A percentile compares a stretch with the other conserved stretches of the same genome.
Evolutionary conservation across 305 asterid species (phyloP).

Genomic region (Stenogyne calaminthoides): DNA sequence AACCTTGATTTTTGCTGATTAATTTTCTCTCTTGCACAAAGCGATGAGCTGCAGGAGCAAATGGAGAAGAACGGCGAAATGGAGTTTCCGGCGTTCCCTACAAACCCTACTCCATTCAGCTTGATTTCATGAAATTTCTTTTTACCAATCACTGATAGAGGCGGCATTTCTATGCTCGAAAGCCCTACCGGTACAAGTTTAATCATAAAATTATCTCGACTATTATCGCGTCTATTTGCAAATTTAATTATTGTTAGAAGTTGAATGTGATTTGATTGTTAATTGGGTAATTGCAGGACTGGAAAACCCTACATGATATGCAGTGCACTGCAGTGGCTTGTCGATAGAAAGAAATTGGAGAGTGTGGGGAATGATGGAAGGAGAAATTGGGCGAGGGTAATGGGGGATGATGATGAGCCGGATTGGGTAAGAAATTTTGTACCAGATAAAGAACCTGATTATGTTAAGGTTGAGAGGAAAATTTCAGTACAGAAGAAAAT

Average conservation of each 20-base stretch:
- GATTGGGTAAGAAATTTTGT: conserved; percentile 84
- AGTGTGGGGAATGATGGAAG: conserved; percentile 26
- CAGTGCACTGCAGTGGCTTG: conserved; percentile 97
- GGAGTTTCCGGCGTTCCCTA: conserved; percentile 83
- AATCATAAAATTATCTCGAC: neutral
- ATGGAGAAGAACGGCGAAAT: conserved; percentile 46
- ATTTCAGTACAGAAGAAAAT: conserved; percentile 28
- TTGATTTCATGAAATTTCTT: conserved; percentile 94
- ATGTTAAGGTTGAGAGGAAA: conserved; percentile 41
- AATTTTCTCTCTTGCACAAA: neutral
- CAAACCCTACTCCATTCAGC: conserved; percentile 82
- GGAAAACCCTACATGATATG: conserved; percentile 97
- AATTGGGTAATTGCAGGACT: conserved; percentile 53
- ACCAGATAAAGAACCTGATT: conserved; percentile 47
- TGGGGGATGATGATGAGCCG: conserved; percentile 78
- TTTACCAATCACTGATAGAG: conserved; percentile 86
- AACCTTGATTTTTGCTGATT: conserved; percentile 7
- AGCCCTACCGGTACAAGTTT: conserved; percentile 84
- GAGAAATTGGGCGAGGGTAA: conserved; percentile 44
- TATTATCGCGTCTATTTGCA: neutral
- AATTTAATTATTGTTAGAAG: neutral
- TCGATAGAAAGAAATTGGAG: conserved; percentile 57
- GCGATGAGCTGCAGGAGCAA: conserved; percentile 15
- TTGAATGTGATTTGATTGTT: conserved; percentile 8
- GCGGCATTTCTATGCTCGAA: conserved; percentile 96